A percentile compares a stretch with the other conserved stretches of the same genome.
Conservation (phyloP, 345 rosid species). For the Syzygium jambos region DNA sequence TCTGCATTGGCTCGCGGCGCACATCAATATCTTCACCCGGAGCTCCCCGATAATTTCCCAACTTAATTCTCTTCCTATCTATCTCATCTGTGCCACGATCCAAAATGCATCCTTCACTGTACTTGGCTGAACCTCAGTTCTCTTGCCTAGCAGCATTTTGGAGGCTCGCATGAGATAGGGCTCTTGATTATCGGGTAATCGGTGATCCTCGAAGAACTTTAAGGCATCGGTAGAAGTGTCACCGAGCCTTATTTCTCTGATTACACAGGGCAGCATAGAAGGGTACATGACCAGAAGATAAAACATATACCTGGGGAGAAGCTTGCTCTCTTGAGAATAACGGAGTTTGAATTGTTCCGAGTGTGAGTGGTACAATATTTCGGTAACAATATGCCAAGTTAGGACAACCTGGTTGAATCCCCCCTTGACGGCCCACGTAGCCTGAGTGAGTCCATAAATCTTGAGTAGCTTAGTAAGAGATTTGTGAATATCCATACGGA, state of each 20-base stretch:
- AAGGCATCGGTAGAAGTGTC: neutral
- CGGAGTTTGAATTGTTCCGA: no score
- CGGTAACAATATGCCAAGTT: neutral
- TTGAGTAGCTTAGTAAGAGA: no score
- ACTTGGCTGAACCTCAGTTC: neutral
- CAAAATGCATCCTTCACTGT: slow-evolving; percentile 10
- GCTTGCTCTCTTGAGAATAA: neutral
- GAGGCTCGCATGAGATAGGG: neutral
- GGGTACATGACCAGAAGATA: slow-evolving; percentile 7
- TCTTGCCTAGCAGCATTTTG: slow-evolving; percentile 1
- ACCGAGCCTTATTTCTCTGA: neutral
- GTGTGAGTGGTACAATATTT: neutral
- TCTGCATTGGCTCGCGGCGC: slow-evolving; percentile 8
- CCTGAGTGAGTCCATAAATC: no score
- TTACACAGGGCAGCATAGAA: neutral
- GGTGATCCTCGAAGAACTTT: neutral
- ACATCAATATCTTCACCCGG: slow-evolving; percentile 11
- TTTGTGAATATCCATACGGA: no score
- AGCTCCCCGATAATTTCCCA: slow-evolving; percentile 5
- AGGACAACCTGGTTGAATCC: neutral
- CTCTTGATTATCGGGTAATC: no score
- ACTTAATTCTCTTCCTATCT: neutral
- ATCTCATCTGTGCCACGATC: neutral
- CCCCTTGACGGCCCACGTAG: neutral
- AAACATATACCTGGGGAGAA: neutral